Evolutionary conservation across 2,329 filamentous ascomycete genomes (phyloP).

Genomic region (Aspergillus novofumigatus): DNA sequence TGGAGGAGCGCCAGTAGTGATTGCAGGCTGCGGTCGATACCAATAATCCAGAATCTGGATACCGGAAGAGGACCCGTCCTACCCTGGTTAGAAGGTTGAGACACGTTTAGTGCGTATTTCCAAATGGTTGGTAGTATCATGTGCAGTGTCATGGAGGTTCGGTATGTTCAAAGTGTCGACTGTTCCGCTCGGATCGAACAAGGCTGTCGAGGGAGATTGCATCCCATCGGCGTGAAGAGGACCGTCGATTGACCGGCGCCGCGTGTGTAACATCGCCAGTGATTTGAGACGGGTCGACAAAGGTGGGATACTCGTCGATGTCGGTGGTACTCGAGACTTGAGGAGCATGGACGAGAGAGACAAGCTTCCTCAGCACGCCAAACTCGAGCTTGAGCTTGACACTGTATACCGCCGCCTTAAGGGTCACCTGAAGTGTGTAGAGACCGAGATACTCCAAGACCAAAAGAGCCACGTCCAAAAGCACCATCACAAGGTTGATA

Average conservation of each 20-base stretch:
- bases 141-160: slow-evolving; percentile 14
- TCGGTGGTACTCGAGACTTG: slow-evolving; percentile 30
- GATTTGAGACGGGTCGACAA: slow-evolving; percentile 39
- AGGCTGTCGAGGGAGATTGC: slow-evolving; percentile 28
- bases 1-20: neutral
- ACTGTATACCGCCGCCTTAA: slow-evolving; percentile 47
- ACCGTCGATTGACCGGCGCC: slow-evolving; percentile 10
- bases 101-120: neutral
- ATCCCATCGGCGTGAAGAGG: slow-evolving; percentile 18
- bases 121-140: neutral
- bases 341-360: slow-evolving; percentile 34
- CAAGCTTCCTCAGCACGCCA: slow-evolving; percentile 43
- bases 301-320: slow-evolving; percentile 35
- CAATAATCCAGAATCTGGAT: neutral
- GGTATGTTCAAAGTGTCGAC: slow-evolving; percentile 13
- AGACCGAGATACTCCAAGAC: slow-evolving; percentile 40
- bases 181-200: slow-evolving; percentile 20
- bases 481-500: slow-evolving; percentile 47
- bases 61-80: neutral
- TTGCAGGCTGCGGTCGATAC: neutral
- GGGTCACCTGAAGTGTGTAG: slow-evolving; percentile 43
- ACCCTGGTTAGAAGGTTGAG: neutral
- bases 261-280: slow-evolving; percentile 38
- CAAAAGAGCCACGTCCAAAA: slow-evolving; percentile 44
- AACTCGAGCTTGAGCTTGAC: slow-evolving; percentile 50